phyloP scores from a whole-genome alignment of 345 rosid genomes.

The Brassica carinata region DNA sequence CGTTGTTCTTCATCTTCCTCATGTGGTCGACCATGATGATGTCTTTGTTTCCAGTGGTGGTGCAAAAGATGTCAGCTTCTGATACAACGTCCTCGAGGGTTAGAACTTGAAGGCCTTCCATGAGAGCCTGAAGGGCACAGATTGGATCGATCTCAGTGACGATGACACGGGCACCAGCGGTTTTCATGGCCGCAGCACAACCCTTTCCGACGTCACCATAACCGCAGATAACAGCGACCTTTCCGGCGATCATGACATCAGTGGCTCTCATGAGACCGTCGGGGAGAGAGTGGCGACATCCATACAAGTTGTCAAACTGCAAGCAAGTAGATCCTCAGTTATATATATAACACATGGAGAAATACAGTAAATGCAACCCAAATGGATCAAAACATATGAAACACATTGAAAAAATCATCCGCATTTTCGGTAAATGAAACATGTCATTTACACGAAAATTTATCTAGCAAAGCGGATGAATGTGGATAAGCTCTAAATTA shows the following conservation, averaged over 20 bases:
- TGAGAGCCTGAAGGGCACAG: constrained; percentile 73
- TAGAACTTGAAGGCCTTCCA: constrained; percentile 68
- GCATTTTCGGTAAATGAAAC: not conserved
- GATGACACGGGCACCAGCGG: constrained; percentile 69
- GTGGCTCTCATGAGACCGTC: constrained; percentile 99
- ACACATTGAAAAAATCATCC: not conserved
- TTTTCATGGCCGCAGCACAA: constrained; percentile 69
- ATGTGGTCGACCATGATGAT: constrained; percentile 57
- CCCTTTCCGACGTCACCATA: constrained; percentile 84
- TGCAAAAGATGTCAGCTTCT: constrained; percentile 65
- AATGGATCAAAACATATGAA: constrained; percentile 7
- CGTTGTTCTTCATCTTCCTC: constrained; percentile 54
- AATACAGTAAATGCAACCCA: not conserved
- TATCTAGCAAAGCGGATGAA: not conserved
- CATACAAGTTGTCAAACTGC: constrained; percentile 75
- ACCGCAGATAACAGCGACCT: constrained; percentile 72
- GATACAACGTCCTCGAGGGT: constrained; percentile 61
- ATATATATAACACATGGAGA: not conserved
- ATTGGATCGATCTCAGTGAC: constrained; percentile 79
- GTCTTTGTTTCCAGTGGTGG: constrained; percentile 79
- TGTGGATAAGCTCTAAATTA: not conserved
- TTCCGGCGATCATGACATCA: constrained; percentile 95
- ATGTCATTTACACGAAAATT: not conserved
- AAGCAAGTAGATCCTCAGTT: not conserved
- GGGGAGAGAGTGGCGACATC: constrained; percentile 98